Evolutionary conservation across 352 stramenopile species (phyloP), one percentile per base, ranked within the genome.

Genomic region (Phytophthora melonis): DNA sequence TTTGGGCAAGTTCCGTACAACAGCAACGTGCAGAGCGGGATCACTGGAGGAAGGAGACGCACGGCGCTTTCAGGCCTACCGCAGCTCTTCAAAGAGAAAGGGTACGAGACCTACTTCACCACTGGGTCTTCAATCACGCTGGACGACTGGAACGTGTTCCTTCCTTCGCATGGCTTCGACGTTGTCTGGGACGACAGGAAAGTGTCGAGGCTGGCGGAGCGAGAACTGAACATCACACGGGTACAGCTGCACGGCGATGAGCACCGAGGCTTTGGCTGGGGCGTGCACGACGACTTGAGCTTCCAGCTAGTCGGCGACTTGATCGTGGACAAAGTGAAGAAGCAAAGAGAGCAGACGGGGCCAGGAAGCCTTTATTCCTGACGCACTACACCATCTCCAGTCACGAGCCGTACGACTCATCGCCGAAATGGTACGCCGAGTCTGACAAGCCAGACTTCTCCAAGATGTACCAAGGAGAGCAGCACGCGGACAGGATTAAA

Each of bases 311-410:
- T 89, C 1, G 79, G 68, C 3, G 79, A 88, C 21, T 36, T 88
- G 9, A 59, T 90, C 34, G 30, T 79, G 5, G 80, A 82, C 39
- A 83, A 83, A 53, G 75, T 60, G 1, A 60, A 52, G 13, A 57
- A 72, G 7, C 81, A 90, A 53, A 23, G 25, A 0, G 47, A 77
- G 18, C 66, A 62, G 1, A 67, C 1, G 47, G 81, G 13, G 27
- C 58, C 0, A 87, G 82, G 53, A 69, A 68, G 25, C 80, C 84
- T 19, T 75, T 84, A 19, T 91, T 88, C 60, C 50, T 87, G 25
- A 91, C 80, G 14, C 80, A 88, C 45, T 91, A 89, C 66, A 88
- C 81, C 23, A 91, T 89, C 61, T 87, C 79, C 4, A 89, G 78
- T 58, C 82, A 89, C 66, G 74, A 63, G 63, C 74, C 65, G 70